Evolutionary conservation across 2,329 filamentous ascomycete species (phyloP), one percentile per base, ranked within the genome.

Genomic region (Ceratocystis variospora): DNA sequence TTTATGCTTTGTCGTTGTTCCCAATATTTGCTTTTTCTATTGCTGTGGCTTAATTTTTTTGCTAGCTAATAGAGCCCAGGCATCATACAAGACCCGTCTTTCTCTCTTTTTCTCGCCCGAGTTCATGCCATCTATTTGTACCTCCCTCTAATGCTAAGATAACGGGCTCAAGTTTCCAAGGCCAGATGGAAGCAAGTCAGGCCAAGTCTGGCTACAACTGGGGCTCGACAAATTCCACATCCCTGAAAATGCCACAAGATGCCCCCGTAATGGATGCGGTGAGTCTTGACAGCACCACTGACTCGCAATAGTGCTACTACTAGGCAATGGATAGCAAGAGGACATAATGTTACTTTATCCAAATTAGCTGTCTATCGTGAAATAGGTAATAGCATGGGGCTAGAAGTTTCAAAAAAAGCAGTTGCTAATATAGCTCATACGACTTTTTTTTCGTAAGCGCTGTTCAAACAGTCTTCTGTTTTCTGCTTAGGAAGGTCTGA

Each of bases 361-460:
- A 17, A 59, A 33, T 37, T 33, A 15, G 5, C 55, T 19, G 3
- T 28, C 17, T 37, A 59, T 59, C 28, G 31, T 53, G 25, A 37
- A 59, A 37, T 59, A 25, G 17, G 55, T 28, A 19, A 22, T 59
- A 59, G 28, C 28, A 31, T 37, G 31, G 55, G 55, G 55, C 55
- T 59, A 37, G 55, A 33, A 37, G 55, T 59, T 59, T 59, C 55
- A 59, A 59, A 59, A 59, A 59, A 59, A n/a, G 55, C 17, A 59
- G 31, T 6, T 59, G 55, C 55, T 37, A 59, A n/a, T 37, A 28
- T 59, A 37, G 55, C 55, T 59, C 55, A n/a, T 59, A 59, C 55
- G 55, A 37, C 28, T n/a, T 41, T 53, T 53, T 53, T 37, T 37
- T 17, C 53, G 3, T 28, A 57, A 57, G 28, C 53, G 12, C 37